A percentile compares a stretch with the other conserved stretches of the same genome.
Conservation (phyloP, 2,329 filamentous ascomycete genomes). For the Lecanoromycetidae sp. region DNA sequence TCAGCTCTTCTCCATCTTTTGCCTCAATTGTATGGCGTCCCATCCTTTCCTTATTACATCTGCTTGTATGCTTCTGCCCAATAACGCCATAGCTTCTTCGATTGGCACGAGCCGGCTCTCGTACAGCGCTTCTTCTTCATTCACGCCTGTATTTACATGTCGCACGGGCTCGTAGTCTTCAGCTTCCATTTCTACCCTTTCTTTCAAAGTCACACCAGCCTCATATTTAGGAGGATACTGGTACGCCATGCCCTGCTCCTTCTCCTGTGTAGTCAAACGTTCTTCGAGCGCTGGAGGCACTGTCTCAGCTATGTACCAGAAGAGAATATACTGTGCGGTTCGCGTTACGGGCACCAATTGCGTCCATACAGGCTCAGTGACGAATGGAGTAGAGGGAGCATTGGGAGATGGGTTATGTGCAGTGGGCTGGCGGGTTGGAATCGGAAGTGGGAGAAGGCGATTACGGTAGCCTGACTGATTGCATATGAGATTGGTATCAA, state of each 20-base stretch:
- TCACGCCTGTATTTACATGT: conserved; percentile 38
- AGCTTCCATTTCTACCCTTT: conserved; percentile 30
- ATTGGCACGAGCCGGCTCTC: conserved; percentile 31
- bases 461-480: conserved; percentile 37
- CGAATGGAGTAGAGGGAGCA: conserved; percentile 19
- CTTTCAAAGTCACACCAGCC: conserved; percentile 25
- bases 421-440: conserved; percentile 33
- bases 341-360: conserved; percentile 31
- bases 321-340: conserved; percentile 33
- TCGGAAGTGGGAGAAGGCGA: conserved; percentile 35
- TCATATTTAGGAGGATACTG: conserved; percentile 30
- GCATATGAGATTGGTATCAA: neutral
- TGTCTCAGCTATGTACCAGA: conserved; percentile 38
- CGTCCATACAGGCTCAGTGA: conserved; percentile 36
- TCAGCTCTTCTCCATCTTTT: conserved; percentile 11
- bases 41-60: conserved; percentile 37
- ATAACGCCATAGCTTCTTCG: conserved; percentile 31
- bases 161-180: conserved; percentile 33
- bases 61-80: conserved; percentile 31
- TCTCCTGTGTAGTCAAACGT: conserved; percentile 17
- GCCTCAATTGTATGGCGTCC: conserved; percentile 27
- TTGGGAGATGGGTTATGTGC: conserved; percentile 22
- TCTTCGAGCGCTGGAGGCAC: conserved; percentile 29
- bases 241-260: conserved; percentile 21
- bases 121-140: conserved; percentile 36